Conservation (phyloP, 2,329 filamentous ascomycete species). For the Diaporthe australafricana region DNA sequence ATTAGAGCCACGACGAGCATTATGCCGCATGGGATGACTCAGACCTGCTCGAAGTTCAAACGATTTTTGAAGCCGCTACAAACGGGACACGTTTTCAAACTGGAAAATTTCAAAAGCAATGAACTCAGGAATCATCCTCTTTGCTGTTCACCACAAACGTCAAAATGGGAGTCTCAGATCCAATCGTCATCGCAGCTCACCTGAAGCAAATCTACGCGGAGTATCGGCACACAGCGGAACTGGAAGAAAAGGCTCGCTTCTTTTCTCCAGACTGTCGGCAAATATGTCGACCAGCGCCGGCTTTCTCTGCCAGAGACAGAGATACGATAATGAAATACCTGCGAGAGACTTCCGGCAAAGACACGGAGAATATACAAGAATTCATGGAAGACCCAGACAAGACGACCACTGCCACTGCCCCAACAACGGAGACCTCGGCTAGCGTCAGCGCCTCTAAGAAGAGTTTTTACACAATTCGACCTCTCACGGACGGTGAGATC, state of each 20-base stretch:
- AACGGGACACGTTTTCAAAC: not conserved
- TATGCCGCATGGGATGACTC: not conserved
- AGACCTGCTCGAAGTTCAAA: not conserved
- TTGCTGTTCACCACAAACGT: not conserved
- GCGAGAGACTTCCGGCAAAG: not conserved
- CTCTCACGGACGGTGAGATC: conserved; percentile 34
- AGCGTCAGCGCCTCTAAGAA: not conserved
- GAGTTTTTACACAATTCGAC: conserved; percentile 38
- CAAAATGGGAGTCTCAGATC: not conserved
- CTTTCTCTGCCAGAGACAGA: conserved; percentile 12
- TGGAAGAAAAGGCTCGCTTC: not conserved
- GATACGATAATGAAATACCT: conserved; percentile 10
- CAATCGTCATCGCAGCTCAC: not conserved
- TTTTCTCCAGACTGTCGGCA: conserved; percentile 7
- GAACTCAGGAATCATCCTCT: not conserved
- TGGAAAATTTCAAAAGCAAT: not conserved
- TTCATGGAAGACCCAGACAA: not conserved
- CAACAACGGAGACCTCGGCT: not conserved
- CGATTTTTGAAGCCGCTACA: not conserved
- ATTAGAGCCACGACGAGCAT: not conserved
- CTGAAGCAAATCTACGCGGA: conserved; percentile 8
- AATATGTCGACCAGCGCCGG: not conserved
- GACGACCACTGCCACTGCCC: not conserved
- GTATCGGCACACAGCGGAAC: conserved; percentile 1
- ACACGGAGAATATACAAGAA: not conserved